phyloP scores from a whole-genome alignment of 2,329 filamentous ascomycete genomes.

The Aspergillus ruber region DNA sequence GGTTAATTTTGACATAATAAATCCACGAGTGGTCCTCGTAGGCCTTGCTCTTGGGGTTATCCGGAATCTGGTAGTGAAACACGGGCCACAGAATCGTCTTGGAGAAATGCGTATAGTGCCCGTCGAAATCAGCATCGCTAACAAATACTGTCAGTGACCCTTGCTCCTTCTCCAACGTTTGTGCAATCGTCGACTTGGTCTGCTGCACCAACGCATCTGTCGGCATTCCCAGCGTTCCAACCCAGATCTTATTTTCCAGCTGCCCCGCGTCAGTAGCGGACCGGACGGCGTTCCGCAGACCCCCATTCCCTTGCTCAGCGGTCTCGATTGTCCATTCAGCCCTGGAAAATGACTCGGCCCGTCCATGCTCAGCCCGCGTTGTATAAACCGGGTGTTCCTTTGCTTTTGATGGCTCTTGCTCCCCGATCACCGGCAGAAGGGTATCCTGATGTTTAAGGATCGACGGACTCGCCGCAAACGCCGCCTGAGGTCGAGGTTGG shows the following conservation, averaged over 20 bases:
- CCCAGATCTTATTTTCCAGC: constrained; percentile 73
- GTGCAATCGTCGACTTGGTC: constrained; percentile 76
- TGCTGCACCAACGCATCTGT: constrained; percentile 74
- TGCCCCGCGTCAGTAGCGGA: constrained; percentile 65
- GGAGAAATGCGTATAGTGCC: constrained; percentile 91
- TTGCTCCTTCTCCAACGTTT: constrained; percentile 71
- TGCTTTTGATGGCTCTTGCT: constrained; percentile 8
- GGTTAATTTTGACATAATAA: constrained; percentile 85
- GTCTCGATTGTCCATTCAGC: constrained; percentile 77
- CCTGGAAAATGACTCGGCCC: constrained; percentile 62
- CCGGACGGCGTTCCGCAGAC: constrained; percentile 79
- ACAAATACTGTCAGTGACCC: constrained; percentile 78
- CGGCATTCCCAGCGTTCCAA: constrained; percentile 89
- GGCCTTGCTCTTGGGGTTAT: constrained; percentile 93
- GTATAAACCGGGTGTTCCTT: constrained; percentile 5
- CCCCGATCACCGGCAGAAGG: constrained; percentile 13
- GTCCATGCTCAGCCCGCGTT: constrained; percentile 43
- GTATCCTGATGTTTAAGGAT: constrained; percentile 62
- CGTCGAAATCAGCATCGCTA: constrained; percentile 85
- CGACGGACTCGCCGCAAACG: constrained; percentile 66
- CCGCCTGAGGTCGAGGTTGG: constrained; percentile 71
- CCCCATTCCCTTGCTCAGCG: constrained; percentile 87
- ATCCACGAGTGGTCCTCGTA: constrained; percentile 96
- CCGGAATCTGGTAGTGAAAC: constrained; percentile 94
- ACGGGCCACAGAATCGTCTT: constrained; percentile 95